Percentiles rank a stretch among this genome's conserved stretches.
These are phyloP conservation scores for Lyophyllum atratum DNA, from an alignment of 768 basidiomycete species.

Conservation along the genomic window DNA sequence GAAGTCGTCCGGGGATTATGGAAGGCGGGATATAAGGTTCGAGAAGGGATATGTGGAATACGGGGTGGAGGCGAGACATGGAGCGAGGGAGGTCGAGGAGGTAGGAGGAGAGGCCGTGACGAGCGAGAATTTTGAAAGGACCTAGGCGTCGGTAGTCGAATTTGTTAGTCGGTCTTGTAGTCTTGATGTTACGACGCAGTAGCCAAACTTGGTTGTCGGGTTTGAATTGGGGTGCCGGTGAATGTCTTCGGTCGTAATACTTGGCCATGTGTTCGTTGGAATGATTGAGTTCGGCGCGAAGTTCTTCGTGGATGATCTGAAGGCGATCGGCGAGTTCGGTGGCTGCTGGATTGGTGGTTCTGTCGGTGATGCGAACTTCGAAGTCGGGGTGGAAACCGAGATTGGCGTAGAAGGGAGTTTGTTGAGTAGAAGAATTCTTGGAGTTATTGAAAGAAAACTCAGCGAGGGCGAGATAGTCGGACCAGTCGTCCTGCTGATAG, in stretches of 20 bases:
- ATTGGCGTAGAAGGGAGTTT: constrained; percentile 40
- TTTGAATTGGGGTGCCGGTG: background rate
- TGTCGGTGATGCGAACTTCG: background rate
- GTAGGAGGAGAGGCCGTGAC: background rate
- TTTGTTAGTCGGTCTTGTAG: constrained; percentile 1
- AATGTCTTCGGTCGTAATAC: constrained; percentile 5
- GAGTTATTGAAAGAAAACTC: no score
- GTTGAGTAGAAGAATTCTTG: constrained; percentile 34
- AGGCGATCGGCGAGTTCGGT: background rate
- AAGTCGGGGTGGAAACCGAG: constrained; percentile 8
- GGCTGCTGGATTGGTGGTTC: constrained; percentile 4
- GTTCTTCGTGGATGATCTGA: constrained; percentile 3
- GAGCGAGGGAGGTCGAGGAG: constrained; percentile 2
- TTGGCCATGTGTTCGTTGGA: constrained; percentile 6
- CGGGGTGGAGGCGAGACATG: constrained; percentile 1
- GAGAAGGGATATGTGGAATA: constrained; percentile 2
- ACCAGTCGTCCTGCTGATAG: constrained; percentile 37
- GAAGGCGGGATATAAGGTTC: background rate
- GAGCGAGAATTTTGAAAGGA: constrained; percentile 1
- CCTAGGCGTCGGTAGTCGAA: constrained; percentile 3
- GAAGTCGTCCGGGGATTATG: background rate
- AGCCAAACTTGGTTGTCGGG: constrained; percentile 3
- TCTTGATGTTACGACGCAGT: constrained; percentile 5
- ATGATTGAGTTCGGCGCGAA: constrained; percentile 2
- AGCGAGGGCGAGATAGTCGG: constrained; percentile 27